These are phyloP conservation scores for Botrytis deweyae DNA, from an alignment of 2,329 filamentous ascomycete species.

Conservation along the genomic window DNA sequence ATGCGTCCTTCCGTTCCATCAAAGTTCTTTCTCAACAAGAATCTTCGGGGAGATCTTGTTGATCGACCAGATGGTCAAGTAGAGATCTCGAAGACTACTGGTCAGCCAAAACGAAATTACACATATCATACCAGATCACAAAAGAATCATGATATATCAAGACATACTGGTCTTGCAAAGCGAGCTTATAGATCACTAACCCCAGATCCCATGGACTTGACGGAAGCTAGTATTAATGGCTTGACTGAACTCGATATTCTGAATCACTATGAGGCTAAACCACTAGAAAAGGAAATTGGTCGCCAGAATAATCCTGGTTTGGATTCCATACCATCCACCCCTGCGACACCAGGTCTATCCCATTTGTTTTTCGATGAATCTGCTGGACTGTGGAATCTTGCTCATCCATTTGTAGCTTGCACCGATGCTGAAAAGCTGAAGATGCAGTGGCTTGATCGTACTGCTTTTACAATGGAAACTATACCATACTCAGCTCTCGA, in stretches of 20 bases:
- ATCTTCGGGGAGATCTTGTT: background rate
- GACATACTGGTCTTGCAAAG: conserved; percentile 10
- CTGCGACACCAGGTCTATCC: conserved; percentile 15
- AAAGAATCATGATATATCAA: conserved; percentile 2
- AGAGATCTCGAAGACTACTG: background rate
- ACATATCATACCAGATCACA: conserved; percentile 19
- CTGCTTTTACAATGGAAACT: conserved; percentile 45
- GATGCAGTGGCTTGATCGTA: conserved; percentile 37
- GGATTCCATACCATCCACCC: conserved; percentile 29
- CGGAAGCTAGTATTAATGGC: conserved; percentile 4
- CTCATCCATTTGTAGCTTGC: conserved; percentile 14
- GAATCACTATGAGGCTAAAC: conserved; percentile 30
- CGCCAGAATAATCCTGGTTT: conserved; percentile 33
- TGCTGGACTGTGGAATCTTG: conserved; percentile 15
- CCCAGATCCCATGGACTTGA: conserved; percentile 15
- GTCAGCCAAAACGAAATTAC: conserved; percentile 3
- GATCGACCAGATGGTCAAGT: background rate
- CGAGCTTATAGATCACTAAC: conserved; percentile 10
- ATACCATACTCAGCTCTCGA: conserved; percentile 45
- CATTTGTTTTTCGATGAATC: conserved; percentile 21
- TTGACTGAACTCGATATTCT: conserved; percentile 30
- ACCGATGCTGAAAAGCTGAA: conserved; percentile 14
- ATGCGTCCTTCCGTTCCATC: conserved; percentile 29
- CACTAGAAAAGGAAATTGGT: conserved; percentile 21
- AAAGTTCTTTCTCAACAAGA: conserved; percentile 22